Evolutionary conservation across 192 early-diverging fungal species (phyloP), one percentile per base, ranked within the genome.

Genomic region (Phycomyces blakesleeanus): DNA sequence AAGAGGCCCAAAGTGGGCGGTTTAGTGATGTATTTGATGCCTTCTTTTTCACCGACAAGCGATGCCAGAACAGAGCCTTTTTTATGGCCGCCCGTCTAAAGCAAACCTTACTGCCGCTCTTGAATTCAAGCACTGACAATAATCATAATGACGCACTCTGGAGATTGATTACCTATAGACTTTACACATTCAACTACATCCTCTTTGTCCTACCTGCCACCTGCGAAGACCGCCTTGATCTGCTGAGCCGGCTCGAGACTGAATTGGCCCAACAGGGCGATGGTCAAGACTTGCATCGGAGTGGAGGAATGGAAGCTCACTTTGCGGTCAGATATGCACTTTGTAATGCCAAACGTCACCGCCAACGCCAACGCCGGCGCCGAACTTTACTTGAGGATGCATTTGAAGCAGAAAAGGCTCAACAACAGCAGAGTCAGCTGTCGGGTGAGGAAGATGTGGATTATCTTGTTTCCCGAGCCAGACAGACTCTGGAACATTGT

Each of bases 11-110:
- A 50, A 42, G 57, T 4, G 26, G 27, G 10, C 64, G 63, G 50
- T 73, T 51, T 44, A 53, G 51, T n/a, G 70, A 68, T 63, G 42
- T 66, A 1, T 65, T 66, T 63, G 73, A 63, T 50, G 61, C 51
- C 20, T 66, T 70, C 50, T 75, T 75, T 22, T 75, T 69, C 41
- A 69, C 50, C 16, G 73, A 75, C 64, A 69, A 69, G 41, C 63
- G 67, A 51, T 75, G 73, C 59, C 63, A 66, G 51, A 52, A 65
- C 51, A 57, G 73, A 49, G 73, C 73, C 34, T 25, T 70, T 20
- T 75, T 63, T 29, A 61, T 75, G 49, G 61, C 68, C 20, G 63
- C 63, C 11, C 64, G 73, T 29, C 59, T 75, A 57, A 59, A 66
- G 55, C 64, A 64, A 15, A 57, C 5, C 44, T 63, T 64, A 0